phyloP scores from a whole-genome alignment of 176 grass and related monocot genomes.

The Ensete glaucum region DNA sequence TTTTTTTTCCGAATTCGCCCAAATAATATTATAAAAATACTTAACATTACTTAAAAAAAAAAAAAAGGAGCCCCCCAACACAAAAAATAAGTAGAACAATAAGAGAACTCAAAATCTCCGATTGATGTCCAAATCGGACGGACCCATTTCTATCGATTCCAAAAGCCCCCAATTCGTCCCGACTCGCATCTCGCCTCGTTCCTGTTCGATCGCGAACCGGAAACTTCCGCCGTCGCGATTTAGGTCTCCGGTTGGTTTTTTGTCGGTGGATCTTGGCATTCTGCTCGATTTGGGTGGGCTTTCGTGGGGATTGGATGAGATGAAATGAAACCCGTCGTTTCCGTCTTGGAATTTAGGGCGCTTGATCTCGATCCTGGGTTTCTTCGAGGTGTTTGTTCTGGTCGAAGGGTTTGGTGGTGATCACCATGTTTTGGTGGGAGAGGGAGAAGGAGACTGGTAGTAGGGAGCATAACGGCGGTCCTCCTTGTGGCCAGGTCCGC shows the following conservation, averaged over 20 bases:
- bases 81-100: too few relatives aligned
- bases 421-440: constrained; percentile 68
- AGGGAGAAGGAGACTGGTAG: constrained; percentile 34
- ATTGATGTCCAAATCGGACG: too few relatives aligned
- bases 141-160: too few relatives aligned
- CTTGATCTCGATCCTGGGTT: background rate
- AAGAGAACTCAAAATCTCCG: too few relatives aligned
- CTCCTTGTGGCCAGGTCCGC: constrained; percentile 72
- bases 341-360: background rate
- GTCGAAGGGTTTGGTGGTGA: background rate
- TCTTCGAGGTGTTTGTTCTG: background rate
- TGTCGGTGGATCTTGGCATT: background rate
- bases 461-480: constrained; percentile 56
- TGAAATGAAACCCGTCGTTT: background rate
- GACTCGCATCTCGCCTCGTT: background rate
- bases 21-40: too few relatives aligned
- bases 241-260: background rate
- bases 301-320: background rate
- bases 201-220: background rate
- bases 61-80: too few relatives aligned
- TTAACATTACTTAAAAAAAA: too few relatives aligned
- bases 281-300: background rate
- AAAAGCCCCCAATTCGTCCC: too few relatives aligned
- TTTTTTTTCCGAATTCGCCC: too few relatives aligned
- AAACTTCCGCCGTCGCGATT: background rate